phyloP scores from a whole-genome alignment of 805 yeast species.

The Barnettozyma wickerhamii region DNA sequence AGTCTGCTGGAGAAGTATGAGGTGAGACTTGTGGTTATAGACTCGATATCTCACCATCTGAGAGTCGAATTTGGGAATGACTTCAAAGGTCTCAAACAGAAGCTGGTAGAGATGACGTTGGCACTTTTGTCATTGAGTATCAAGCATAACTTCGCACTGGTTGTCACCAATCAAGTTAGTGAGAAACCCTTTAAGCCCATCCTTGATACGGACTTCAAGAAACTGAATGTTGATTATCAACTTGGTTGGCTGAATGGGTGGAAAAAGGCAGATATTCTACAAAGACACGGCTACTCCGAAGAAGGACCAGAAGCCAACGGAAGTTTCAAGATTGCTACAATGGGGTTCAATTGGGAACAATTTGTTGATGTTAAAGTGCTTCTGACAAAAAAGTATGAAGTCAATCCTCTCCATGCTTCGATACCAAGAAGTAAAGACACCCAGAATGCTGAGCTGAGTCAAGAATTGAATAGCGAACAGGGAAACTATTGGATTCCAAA shows the following conservation, averaged over 20 bases:
- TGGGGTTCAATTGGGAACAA: conserved; percentile 54
- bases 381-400: conserved; percentile 36
- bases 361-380: conserved; percentile 46
- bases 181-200: conserved; percentile 41
- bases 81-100: conserved; percentile 39
- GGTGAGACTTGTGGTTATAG: conserved; percentile 62
- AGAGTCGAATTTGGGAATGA: conserved; percentile 51
- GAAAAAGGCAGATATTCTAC: conserved; percentile 42
- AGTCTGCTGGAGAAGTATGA: conserved; percentile 36
- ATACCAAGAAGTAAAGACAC: conserved; percentile 9
- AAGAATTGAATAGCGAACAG: conserved; percentile 9
- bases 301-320: conserved; percentile 18
- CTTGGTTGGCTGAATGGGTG: conserved; percentile 74
- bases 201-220: conserved; percentile 20
- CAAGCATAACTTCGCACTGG: conserved; percentile 50
- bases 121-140: conserved; percentile 47
- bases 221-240: conserved; percentile 54
- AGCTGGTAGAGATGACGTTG: conserved; percentile 37
- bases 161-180: conserved; percentile 77
- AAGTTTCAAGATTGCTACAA: conserved; percentile 41
- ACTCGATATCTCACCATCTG: conserved; percentile 80
- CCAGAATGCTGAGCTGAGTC: neutral
- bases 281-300: conserved; percentile 23
- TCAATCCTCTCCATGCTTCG: conserved; percentile 31
- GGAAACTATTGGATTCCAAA: conserved; percentile 21